These are phyloP conservation scores for Globisporangium cystogenes DNA, from an alignment of 352 stramenopile genomes.

Conservation along the genomic window DNA sequence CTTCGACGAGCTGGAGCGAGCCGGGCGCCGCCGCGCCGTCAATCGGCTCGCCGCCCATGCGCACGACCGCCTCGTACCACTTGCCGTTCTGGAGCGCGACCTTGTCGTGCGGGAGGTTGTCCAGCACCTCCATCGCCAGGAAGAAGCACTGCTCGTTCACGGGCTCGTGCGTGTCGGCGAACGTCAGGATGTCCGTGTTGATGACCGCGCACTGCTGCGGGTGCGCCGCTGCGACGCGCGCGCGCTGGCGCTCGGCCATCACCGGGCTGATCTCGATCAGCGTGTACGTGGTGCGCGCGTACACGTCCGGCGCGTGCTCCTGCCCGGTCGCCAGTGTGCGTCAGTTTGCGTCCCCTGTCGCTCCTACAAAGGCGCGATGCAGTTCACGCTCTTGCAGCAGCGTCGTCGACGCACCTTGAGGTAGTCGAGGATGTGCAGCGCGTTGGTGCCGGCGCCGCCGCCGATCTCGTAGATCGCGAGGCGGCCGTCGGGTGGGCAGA, in stretches of 20 bases:
- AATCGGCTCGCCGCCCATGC: constrained; percentile 16
- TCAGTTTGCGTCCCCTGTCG: no score
- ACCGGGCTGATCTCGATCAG: constrained; percentile 87
- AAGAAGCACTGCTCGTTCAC: constrained; percentile 69
- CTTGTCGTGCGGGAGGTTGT: constrained; percentile 92
- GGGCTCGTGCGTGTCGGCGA: constrained; percentile 44
- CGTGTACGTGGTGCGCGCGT: constrained; percentile 80
- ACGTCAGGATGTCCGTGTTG: constrained; percentile 80
- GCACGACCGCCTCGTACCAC: constrained; percentile 72
- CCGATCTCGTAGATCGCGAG: constrained; percentile 86
- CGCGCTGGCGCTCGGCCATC: constrained; percentile 77
- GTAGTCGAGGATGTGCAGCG: constrained; percentile 88
- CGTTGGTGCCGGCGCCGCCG: constrained; percentile 85
- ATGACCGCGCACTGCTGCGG: constrained; percentile 61
- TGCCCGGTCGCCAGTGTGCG: background rate
- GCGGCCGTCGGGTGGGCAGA: constrained; percentile 24
- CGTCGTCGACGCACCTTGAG: constrained; percentile 30
- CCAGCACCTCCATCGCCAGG: constrained; percentile 85
- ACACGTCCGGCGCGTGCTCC: constrained; percentile 66
- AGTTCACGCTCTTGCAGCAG: no score
- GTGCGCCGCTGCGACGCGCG: constrained; percentile 52
- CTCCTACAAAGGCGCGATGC: no score
- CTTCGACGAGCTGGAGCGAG: constrained; percentile 50
- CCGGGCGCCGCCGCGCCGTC: no score
- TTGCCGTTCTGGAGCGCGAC: constrained; percentile 66